Conservation (phyloP, 495 filamentous ascomycete species). For the Antarctomyces pellizariae region DNA sequence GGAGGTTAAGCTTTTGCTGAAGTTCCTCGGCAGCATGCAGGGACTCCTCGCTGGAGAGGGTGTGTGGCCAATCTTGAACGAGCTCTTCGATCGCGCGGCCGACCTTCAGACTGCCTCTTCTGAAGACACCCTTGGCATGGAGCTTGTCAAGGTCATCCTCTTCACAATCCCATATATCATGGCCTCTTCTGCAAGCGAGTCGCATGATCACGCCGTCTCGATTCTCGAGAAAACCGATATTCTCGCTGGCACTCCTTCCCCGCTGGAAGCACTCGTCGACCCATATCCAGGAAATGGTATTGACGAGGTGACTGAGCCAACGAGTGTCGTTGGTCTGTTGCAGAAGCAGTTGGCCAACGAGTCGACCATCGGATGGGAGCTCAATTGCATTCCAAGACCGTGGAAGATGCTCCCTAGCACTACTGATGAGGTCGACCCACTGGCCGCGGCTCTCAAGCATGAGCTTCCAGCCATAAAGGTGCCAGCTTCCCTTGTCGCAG, state of each 20-base stretch:
- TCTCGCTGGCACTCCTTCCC: slow-evolving; percentile 63
- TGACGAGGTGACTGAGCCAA: slow-evolving; percentile 25
- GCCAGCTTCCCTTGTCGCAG: slow-evolving; percentile 49
- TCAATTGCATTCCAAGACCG: slow-evolving; percentile 64
- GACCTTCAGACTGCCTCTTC: slow-evolving; percentile 78
- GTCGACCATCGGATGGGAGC: slow-evolving; percentile 40
- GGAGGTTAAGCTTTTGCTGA: slow-evolving; percentile 70
- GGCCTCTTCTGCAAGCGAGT: slow-evolving; percentile 38
- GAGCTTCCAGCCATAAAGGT: slow-evolving; percentile 49
- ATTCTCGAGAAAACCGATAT: slow-evolving; percentile 86
- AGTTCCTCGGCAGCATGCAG: slow-evolving; percentile 69
- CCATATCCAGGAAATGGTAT: slow-evolving; percentile 42
- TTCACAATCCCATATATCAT: slow-evolving; percentile 83
- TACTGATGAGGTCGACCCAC: slow-evolving; percentile 26
- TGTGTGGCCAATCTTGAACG: slow-evolving; percentile 62
- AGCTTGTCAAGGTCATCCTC: slow-evolving; percentile 87
- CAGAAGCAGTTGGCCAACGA: slow-evolving; percentile 67
- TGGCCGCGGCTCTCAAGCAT: slow-evolving; percentile 41
- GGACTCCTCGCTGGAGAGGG: slow-evolving; percentile 59
- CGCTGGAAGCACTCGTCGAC: slow-evolving; percentile 61
- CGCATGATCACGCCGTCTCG: slow-evolving; percentile 41
- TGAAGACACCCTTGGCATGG: slow-evolving; percentile 71
- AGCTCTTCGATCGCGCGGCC: slow-evolving; percentile 62
- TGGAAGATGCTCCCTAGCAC: slow-evolving; percentile 38
- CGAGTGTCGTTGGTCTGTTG: slow-evolving; percentile 60